Evolutionary conservation across 164 flowering plant species (phyloP), one percentile per base, ranked within the genome.

Genomic region (Macadamia tetraphylla): DNA sequence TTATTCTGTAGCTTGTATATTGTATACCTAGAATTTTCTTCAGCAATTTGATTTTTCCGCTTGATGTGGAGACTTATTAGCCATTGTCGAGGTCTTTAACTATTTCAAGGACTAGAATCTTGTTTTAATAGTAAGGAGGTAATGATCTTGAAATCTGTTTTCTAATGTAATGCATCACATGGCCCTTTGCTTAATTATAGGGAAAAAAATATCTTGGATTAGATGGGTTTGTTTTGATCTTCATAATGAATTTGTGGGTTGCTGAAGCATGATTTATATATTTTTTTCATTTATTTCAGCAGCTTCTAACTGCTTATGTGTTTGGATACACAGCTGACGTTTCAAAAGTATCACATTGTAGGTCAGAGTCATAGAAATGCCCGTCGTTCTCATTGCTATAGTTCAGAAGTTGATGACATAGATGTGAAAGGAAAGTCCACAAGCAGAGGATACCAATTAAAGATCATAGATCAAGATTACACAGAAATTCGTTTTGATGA

Each of bases 361-460:
- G 83, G 75, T 73, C 76, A 73, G 59, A 85, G 82, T 70, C 88
- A 91, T 7, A 85, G 77, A 49, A 79, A 81, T 14, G 84, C 79
- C 71, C 84, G 83, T 71, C 81, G 77, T 29, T 67, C 86, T 63
- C 79, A 70, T 58, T 74, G 65, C 18, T 75, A 32, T 60, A 64
- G 55, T 61, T 73, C 74, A 13, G 74, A 73, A 58, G 63, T 63
- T 51, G 77, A 77, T 64, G 77, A 78, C 58, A 79, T 77, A 66
- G 74, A 51, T 62, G 49, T 70, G 43, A 84, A 70, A 60, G 66
- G 67, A 64, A 81, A 82, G 67, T 73, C 79, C 9, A 53, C 64
- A 3, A 67, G 78, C 44, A 80, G 74, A 69, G 81, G 86, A 70
- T 79, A 81, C 58, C 42, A 72, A 12, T 72, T 80, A 18, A 81